Evolutionary conservation across 805 yeast genomes (phyloP).

Genomic region (Candida sithepensis): DNA sequence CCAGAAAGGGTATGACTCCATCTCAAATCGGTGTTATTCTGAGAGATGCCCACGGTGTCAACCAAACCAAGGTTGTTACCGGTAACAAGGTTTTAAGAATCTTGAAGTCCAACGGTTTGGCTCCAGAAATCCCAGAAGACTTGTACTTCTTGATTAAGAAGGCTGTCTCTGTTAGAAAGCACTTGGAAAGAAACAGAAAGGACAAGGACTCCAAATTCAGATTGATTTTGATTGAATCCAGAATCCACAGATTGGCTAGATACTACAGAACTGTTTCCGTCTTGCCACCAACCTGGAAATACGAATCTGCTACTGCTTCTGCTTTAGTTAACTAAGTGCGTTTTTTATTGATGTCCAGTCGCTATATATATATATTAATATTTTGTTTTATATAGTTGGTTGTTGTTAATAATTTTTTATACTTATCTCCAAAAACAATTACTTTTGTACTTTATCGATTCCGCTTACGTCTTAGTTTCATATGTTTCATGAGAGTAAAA

Average conservation of each 20-base stretch:
- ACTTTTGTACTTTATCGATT: conserved; percentile 4
- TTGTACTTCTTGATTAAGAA: conserved; percentile 98
- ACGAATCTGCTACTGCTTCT: conserved; percentile 99
- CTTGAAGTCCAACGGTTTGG: conserved; percentile 98
- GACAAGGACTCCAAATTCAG: conserved; percentile 99
- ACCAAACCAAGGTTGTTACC: conserved; percentile 95
- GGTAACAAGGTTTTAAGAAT: conserved; percentile 99
- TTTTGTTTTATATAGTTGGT: conserved; percentile 13
- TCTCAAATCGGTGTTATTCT: conserved; percentile 99
- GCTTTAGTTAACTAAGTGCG: conserved; percentile 91
- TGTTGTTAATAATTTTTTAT: conserved; percentile 3
- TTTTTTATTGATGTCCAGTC: conserved; percentile 10
- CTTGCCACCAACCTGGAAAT: conserved; percentile 99
- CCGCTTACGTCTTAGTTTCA: background rate
- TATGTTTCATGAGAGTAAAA: too few relatives aligned
- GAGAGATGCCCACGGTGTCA: conserved; percentile 99
- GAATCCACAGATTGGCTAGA: conserved; percentile 99
- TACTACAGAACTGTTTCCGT: conserved; percentile 99
- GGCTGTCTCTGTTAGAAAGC: conserved; percentile 99
- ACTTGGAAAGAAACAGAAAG: conserved; percentile 99
- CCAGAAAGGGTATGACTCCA: conserved; percentile 99
- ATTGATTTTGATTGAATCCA: conserved; percentile 98
- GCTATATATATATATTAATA: conserved; percentile 8
- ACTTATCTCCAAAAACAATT: background rate
- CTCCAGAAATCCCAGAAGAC: conserved; percentile 99